Conservation (phyloP, 495 filamentous ascomycete genomes). For the Annulohypoxylon maeteangense region DNA sequence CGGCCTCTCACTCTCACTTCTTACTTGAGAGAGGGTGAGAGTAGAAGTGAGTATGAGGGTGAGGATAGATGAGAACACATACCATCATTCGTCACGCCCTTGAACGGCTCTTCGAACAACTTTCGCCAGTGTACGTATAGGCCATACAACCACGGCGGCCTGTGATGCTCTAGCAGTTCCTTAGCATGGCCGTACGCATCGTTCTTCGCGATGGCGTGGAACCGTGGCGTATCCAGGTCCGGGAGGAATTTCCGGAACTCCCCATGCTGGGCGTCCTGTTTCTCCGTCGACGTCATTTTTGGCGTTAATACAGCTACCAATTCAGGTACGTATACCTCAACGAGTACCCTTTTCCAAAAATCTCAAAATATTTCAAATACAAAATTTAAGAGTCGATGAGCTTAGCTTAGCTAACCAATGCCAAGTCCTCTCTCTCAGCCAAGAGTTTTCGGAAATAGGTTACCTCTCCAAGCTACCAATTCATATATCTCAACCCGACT, state of each 20-base stretch:
- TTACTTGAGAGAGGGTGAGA: not conserved
- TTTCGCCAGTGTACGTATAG: constrained; percentile 74
- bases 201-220: constrained; percentile 70
- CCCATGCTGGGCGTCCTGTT: constrained; percentile 34
- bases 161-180: constrained; percentile 66
- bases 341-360: not conserved
- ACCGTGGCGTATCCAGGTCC: constrained; percentile 68
- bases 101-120: constrained; percentile 73
- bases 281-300: constrained; percentile 35
- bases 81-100: constrained; percentile 77
- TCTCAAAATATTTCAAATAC: not conserved
- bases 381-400: not conserved
- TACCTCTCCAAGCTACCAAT: not conserved
- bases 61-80: constrained; percentile 25
- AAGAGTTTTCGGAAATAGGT: not conserved
- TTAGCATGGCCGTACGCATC: constrained; percentile 72
- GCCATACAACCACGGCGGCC: constrained; percentile 74
- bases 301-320: not conserved
- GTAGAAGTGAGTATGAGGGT: not conserved
- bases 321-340: not conserved
- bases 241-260: constrained; percentile 69
- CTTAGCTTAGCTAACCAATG: not conserved
- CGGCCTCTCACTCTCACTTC: not conserved
- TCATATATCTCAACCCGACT: not conserved
- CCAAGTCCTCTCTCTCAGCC: not conserved